These are phyloP conservation scores for Ophiostoma perfectum DNA, from an alignment of 2,329 filamentous ascomycete genomes.

Conservation along the genomic window DNA sequence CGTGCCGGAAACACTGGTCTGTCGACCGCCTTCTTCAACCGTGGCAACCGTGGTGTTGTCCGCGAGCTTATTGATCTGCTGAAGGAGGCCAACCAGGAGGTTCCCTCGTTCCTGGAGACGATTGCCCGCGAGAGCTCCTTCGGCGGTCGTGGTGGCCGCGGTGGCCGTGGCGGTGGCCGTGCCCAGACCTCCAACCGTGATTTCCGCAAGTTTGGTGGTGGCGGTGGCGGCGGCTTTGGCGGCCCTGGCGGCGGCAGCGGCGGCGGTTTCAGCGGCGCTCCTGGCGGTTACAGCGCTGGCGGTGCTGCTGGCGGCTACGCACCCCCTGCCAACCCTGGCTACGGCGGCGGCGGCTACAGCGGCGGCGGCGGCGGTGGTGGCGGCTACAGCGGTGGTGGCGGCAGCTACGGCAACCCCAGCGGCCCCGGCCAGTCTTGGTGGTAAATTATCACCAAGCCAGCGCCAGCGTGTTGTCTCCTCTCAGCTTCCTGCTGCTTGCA, in stretches of 20 bases:
- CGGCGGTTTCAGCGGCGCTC: conserved; percentile 36
- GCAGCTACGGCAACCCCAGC: conserved; percentile 61
- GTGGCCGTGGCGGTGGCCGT: conserved; percentile 67
- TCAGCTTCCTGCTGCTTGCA: neutral
- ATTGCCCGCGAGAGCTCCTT: conserved; percentile 92
- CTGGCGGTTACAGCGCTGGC: conserved; percentile 40
- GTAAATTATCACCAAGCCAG: conserved; percentile 37
- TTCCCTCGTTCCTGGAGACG: conserved; percentile 89
- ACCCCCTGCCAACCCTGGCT: conserved; percentile 32
- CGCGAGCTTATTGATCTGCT: conserved; percentile 94
- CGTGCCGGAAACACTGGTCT: conserved; percentile 99
- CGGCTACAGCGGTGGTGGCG: conserved; percentile 45
- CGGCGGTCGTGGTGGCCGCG: conserved; percentile 58
- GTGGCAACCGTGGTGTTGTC: conserved; percentile 95
- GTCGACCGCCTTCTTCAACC: conserved; percentile 99
- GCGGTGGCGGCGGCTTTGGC: conserved; percentile 45
- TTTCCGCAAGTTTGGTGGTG: conserved; percentile 73
- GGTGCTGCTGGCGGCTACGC: conserved; percentile 43
- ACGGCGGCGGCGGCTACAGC: conserved; percentile 42
- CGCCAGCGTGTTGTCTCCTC: conserved; percentile 18
- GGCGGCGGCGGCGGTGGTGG: conserved; percentile 53
- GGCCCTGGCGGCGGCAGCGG: conserved; percentile 45
- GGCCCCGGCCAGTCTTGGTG: conserved; percentile 64
- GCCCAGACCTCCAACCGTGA: conserved; percentile 72
- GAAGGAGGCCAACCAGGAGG: conserved; percentile 97